Percentiles rank a stretch among this genome's conserved stretches.
These are phyloP conservation scores for Poa pratensis DNA, from an alignment of 176 grass and related monocot species.

Conservation along the genomic window DNA sequence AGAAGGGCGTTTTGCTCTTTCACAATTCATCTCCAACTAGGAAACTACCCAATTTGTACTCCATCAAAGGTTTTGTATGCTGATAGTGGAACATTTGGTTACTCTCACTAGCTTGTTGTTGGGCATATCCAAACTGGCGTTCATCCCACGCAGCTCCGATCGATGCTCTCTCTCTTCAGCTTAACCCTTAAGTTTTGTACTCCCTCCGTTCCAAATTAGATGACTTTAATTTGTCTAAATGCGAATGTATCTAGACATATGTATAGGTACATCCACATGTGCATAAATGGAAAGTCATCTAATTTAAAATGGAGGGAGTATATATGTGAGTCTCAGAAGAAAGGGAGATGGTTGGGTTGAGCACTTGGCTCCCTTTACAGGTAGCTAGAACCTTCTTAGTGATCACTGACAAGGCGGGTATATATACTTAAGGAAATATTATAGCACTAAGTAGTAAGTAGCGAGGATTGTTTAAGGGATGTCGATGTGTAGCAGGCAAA, in stretches of 20 bases:
- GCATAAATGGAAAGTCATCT: no score
- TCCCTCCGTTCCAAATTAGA: no score
- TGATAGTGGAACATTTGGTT: slow-evolving; percentile 3
- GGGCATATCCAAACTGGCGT: slow-evolving; percentile 4
- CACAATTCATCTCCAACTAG: neutral
- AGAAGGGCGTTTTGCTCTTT: neutral
- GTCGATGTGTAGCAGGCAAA: neutral
- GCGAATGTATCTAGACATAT: no score
- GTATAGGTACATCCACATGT: no score
- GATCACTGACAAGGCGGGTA: no score
- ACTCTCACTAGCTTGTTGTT: neutral
- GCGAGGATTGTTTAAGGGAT: neutral
- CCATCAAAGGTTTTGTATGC: neutral
- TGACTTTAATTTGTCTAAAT: no score
- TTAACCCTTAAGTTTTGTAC: slow-evolving; percentile 15
- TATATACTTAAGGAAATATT: no score
- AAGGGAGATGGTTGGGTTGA: no score
- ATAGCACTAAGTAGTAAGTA: no score
- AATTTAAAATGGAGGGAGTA: no score
- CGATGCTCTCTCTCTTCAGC: neutral
- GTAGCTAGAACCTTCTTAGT: no score
- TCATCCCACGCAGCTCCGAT: slow-evolving; percentile 43
- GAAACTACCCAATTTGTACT: neutral
- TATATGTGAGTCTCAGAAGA: neutral
- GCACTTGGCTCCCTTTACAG: slow-evolving; percentile 12